Percentiles rank a stretch among this genome's conserved stretches.
Conservation (phyloP, 1,284 basidiomycete species). For the Pascua sp. region DNA sequence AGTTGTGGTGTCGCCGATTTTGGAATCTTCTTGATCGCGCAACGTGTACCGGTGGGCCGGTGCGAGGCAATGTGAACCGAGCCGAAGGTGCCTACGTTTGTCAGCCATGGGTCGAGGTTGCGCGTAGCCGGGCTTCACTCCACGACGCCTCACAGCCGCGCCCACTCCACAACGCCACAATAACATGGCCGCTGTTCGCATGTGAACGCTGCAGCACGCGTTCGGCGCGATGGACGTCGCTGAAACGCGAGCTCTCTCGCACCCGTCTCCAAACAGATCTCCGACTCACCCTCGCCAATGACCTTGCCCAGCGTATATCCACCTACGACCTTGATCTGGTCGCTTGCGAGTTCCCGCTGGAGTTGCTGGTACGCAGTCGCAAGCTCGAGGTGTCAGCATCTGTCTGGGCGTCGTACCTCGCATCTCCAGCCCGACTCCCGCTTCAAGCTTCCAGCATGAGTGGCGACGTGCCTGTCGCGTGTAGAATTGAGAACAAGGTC, state of each 20-base stretch:
- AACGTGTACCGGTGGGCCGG: constrained; percentile 78
- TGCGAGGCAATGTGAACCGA: constrained; percentile 91
- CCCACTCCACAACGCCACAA: not conserved
- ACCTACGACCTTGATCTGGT: constrained; percentile 84
- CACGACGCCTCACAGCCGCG: not conserved
- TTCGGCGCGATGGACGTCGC: not conserved
- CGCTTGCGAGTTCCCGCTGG: constrained; percentile 85
- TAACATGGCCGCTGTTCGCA: not conserved
- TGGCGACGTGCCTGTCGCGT: no score
- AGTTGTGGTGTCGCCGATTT: constrained; percentile 84
- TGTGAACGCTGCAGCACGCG: no score
- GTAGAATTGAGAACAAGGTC: no score
- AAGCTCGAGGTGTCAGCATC: constrained; percentile 55
- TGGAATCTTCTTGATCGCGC: constrained; percentile 97
- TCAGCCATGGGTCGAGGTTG: not conserved
- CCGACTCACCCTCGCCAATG: constrained; percentile 85
- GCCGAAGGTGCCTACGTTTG: constrained; percentile 72
- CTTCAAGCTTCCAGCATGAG: no score
- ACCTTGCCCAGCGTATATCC: constrained; percentile 93
- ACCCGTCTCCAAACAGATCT: not conserved
- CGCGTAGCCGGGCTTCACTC: not conserved
- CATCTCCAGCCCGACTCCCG: not conserved
- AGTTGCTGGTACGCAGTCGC: constrained; percentile 94
- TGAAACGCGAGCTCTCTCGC: no score
- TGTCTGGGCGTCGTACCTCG: not conserved